Conservation (phyloP, 768 basidiomycete genomes). For the Lactarius vividus region DNA sequence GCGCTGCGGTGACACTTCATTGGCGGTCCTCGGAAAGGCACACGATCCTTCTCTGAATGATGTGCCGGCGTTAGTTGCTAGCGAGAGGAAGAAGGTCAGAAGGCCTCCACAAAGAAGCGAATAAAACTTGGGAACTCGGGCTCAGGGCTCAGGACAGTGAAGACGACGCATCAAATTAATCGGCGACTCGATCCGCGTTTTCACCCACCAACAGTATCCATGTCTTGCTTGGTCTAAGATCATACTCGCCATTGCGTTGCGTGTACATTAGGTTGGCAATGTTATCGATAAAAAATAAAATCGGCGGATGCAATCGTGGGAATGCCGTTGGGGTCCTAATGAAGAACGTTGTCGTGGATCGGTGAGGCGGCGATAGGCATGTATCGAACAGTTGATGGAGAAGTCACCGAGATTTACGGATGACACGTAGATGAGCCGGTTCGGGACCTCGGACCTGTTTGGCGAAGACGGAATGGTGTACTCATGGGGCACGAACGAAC, state of each 20-base stretch:
- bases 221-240: background rate
- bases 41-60: background rate
- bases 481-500: constrained; percentile 2
- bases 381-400: background rate
- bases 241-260: background rate
- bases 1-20: constrained; percentile 4
- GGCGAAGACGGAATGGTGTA: background rate
- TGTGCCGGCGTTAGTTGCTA: background rate
- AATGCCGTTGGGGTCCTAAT: background rate
- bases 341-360: background rate
- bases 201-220: background rate
- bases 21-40: constrained; percentile 11
- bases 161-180: background rate
- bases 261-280: background rate
- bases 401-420: background rate
- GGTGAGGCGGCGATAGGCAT: constrained; percentile 2
- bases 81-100: constrained; percentile 2
- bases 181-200: background rate
- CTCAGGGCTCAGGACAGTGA: background rate
- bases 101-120: background rate
- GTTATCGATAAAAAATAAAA: background rate
- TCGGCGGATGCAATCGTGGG: background rate
- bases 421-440: background rate
- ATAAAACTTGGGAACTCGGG: background rate
- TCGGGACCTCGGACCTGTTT: constrained; percentile 10